A percentile compares a stretch with the other conserved stretches of the same genome.
Evolutionary conservation across 495 filamentous ascomycete species (phyloP).

Genomic region (Chaetomidium leptoderma): DNA sequence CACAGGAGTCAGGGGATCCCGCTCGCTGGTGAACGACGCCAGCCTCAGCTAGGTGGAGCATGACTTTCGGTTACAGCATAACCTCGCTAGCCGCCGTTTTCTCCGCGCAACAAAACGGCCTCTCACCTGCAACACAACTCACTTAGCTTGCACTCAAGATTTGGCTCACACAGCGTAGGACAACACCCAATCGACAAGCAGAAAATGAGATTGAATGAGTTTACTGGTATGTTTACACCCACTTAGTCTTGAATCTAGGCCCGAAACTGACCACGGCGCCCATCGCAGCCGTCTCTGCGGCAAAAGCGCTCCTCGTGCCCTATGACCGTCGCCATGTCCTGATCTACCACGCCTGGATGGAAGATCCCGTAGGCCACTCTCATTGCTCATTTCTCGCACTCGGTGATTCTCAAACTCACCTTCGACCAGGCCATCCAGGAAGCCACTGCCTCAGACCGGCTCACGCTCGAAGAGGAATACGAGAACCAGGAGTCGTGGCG

Average conservation of each 20-base stretch:
- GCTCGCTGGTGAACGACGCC: too few relatives aligned
- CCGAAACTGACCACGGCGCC: conserved; percentile 2
- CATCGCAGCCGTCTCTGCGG: conserved; percentile 59
- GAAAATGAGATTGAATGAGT: conserved; percentile 42
- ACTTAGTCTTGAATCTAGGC: background rate
- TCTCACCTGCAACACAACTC: too few relatives aligned
- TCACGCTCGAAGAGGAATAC: conserved; percentile 75
- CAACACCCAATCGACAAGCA: background rate
- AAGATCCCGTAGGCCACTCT: conserved; percentile 61
- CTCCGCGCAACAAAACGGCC: background rate
- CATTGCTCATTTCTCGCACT: background rate
- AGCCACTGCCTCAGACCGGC: conserved; percentile 77
- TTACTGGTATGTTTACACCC: conserved; percentile 33
- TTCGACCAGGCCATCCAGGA: conserved; percentile 63
- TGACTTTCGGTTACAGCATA: background rate
- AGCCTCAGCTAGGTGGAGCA: background rate
- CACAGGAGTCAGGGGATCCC: too few relatives aligned
- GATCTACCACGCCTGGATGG: conserved; percentile 86
- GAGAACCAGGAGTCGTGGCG: conserved; percentile 83
- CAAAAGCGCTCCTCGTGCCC: conserved; percentile 68
- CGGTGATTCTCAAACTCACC: conserved; percentile 1
- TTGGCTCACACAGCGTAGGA: background rate
- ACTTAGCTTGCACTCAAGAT: background rate
- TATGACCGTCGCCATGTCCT: conserved; percentile 78
- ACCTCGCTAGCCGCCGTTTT: background rate